Evolutionary conservation across 2,329 filamentous ascomycete species (phyloP), one percentile per base, ranked within the genome.

Genomic region (Phyllosticta citribraziliensis): DNA sequence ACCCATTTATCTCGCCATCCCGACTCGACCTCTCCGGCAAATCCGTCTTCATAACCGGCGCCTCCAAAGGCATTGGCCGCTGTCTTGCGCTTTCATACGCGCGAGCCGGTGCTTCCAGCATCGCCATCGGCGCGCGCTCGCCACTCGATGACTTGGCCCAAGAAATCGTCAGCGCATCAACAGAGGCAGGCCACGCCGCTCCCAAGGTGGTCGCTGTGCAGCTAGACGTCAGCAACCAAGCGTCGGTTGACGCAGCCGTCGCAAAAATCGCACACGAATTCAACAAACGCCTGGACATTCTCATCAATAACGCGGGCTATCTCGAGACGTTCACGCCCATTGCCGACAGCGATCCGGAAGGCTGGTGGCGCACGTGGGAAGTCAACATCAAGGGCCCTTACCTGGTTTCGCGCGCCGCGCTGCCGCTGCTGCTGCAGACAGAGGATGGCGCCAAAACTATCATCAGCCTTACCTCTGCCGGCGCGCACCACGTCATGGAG

Each of bases 81-180:
- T 76, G 78, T 14, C 81, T 78, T 3, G 82, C 82, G 1, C 67
- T 81, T n/a, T 78, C 80, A 10, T 86, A 79, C 65, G 83, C 82
- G 20, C 73, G 73, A 65, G 82, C 83, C 4, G 80, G 80, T 4
- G 79, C 78, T 30, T 75, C 78, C 0, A 69, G 72, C 27, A 82
- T 87, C 61, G 79, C 78, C 17, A 72, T 86, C 20, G 78, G 73
- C 6, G 83, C 82, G 0, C 79, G 84, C 22, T 81, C 78, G 2
- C 66, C 71, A n/a, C 71, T 82, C 5, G 66, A 72, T 5, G 69
- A 72, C 0, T 67, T 79, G 0, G 69, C 69, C 19, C 50, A 62
- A 10, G 70, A 73, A 0, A 67, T 82, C 14, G 65, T 66, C 5
- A 69, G 67, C 5, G 75, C 79, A 2, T 70, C 71, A 10, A 65